Evolutionary conservation across 1,284 basidiomycete genomes (phyloP), one percentile per base, ranked within the genome.

Genomic region (Heliocybe sulcata): DNA sequence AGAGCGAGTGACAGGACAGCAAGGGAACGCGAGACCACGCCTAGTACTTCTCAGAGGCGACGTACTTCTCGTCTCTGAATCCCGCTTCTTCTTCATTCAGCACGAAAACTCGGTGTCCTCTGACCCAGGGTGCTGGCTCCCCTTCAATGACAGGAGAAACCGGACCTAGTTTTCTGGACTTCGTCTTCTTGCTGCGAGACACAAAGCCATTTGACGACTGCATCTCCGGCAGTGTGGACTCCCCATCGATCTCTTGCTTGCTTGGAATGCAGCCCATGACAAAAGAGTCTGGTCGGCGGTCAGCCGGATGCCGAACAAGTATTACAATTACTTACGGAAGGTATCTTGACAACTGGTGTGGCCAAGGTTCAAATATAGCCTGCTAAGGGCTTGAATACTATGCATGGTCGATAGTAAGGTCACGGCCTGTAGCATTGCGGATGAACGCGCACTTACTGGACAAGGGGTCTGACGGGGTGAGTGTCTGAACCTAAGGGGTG

Each of bases 211-310:
- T 63, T 25, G 16, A 14, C 11, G 23, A 22, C 8, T 11, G 9
- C 47, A 11, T 25, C 20, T 29, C 27, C 12, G 27, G 23, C 47
- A 26, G 47, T 29, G 31, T 35, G 9, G 35, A 35, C 57, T 58
- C 19, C 64, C 61, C 9, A 67, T 57, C 31, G 16, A 61, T 59
- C 10, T 59, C 58, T 51, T 70, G 67, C 62, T 75, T 77, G 66
- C 75, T 77, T 25, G 73, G 70, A 56, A 73, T 72, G 61, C 75
- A 77, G 51, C 75, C 75, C 75, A 77, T 66, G 42, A 2, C 47
- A 54, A 27, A 19, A 14, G 53, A 35, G 52, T 53, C 38, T 49
- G 29, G 48, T 35, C 52, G 49, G 49, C 4, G 11, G 2, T 29
- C 10, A 22, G 54, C 16, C 31, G 20, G 38, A 20, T n/a, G 12